Percentiles rank a stretch among this genome's conserved stretches.
phyloP scores from a whole-genome alignment of 345 rosid genomes.

The Balakata baccata region DNA sequence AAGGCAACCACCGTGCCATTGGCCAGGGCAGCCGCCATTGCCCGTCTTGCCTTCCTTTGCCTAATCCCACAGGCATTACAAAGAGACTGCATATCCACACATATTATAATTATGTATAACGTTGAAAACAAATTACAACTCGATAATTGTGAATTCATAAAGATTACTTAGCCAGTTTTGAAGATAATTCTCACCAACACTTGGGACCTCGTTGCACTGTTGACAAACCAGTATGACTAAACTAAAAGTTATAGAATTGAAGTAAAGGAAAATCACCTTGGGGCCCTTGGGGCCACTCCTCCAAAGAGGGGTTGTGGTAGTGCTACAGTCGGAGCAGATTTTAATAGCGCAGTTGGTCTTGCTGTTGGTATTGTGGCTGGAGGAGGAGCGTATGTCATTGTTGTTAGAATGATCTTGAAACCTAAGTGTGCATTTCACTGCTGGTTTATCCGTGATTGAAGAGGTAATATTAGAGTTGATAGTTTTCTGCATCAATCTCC shows the following conservation, averaged over 20 bases:
- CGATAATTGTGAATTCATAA: too few relatives aligned
- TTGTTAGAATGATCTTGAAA: constrained; percentile 20
- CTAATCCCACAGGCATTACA: constrained; percentile 94
- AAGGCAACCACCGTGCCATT: neutral
- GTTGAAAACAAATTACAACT: too few relatives aligned
- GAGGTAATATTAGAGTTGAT: constrained; percentile 15
- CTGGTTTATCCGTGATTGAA: neutral
- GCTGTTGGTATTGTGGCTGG: neutral
- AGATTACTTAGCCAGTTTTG: too few relatives aligned
- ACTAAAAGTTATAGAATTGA: neutral
- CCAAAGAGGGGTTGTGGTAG: constrained; percentile 70
- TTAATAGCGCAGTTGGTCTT: constrained; percentile 22
- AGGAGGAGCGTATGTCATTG: too few relatives aligned
- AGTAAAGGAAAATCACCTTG: constrained; percentile 33
- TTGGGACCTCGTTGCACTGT: too few relatives aligned
- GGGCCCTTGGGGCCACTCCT: constrained; percentile 69
- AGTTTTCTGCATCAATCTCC: constrained; percentile 46
- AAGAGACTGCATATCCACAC: constrained; percentile 55
- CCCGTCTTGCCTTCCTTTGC: constrained; percentile 82
- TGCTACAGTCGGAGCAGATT: constrained; percentile 57
- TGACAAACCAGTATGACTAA: too few relatives aligned
- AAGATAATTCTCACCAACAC: too few relatives aligned
- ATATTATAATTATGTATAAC: neutral
- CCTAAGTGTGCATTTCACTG: constrained; percentile 9
- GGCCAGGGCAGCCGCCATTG: constrained; percentile 40